A percentile compares a stretch with the other conserved stretches of the same genome.
Evolutionary conservation across 2,329 filamentous ascomycete genomes (phyloP).

Genomic region (Whalleya microplaca): DNA sequence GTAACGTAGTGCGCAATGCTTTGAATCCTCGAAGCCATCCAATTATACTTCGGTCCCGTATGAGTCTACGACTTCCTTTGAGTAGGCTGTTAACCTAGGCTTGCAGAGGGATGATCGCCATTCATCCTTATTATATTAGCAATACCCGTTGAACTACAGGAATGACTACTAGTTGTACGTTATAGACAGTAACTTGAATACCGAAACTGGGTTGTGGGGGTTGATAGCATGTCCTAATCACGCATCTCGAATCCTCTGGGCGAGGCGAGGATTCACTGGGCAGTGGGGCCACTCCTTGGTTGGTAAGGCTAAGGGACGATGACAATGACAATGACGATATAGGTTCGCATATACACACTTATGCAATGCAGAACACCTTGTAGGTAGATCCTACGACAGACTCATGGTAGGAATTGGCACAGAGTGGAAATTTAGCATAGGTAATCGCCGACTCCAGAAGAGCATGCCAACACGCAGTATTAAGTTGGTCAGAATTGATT

Average conservation of each 20-base stretch:
- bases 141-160: not conserved
- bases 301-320: slow-evolving; percentile 5
- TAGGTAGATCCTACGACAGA: not conserved
- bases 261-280: slow-evolving; percentile 8
- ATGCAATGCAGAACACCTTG: not conserved
- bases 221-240: not conserved
- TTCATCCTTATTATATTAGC: not conserved
- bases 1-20: not conserved
- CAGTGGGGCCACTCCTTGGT: not conserved
- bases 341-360: not conserved
- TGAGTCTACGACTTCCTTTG: too few species aligned
- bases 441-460: too few species aligned
- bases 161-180: not conserved
- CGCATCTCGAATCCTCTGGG: slow-evolving; percentile 5
- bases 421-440: too few species aligned
- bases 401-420: not conserved
- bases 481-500: too few species aligned
- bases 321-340: not conserved
- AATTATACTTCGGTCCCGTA: not conserved
- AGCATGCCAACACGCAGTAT: too few species aligned
- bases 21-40: too few species aligned
- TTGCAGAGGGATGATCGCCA: not conserved
- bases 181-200: not conserved
- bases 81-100: not conserved
- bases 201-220: not conserved